Evolutionary conservation across 768 basidiomycete species (phyloP).

Genomic region (Tephrocybe sp.): DNA sequence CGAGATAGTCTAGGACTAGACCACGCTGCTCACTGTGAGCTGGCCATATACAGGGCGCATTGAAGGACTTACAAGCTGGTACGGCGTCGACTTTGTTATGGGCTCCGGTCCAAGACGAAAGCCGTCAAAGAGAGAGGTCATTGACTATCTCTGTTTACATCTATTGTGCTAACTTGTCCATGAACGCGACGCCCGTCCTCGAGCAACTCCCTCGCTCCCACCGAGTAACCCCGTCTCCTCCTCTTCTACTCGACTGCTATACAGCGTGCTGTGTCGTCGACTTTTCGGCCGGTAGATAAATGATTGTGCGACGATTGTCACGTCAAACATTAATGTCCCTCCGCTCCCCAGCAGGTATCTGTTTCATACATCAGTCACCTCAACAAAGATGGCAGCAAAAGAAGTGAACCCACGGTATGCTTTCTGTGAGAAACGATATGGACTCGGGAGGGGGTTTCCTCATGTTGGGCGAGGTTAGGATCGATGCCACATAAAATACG

Average conservation of each 20-base stretch:
- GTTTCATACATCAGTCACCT: background rate
- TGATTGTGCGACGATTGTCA: slow-evolving; percentile 86
- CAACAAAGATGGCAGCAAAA: background rate
- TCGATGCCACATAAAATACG: slow-evolving; percentile 86
- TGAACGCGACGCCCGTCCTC: background rate
- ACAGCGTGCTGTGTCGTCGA: slow-evolving; percentile 33
- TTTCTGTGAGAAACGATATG: slow-evolving; percentile 69
- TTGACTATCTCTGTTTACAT: slow-evolving; percentile 1
- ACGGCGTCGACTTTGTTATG: slow-evolving; percentile 31
- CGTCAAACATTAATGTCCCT: slow-evolving; percentile 90
- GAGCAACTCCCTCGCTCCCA: background rate
- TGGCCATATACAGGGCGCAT: background rate
- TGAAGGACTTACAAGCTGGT: slow-evolving; percentile 38
- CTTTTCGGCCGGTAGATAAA: slow-evolving; percentile 65
- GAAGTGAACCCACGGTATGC: slow-evolving; percentile 86
- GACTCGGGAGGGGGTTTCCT: slow-evolving; percentile 57
- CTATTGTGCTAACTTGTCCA: slow-evolving; percentile 7
- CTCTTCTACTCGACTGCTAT: slow-evolving; percentile 33
- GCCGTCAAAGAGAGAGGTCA: slow-evolving; percentile 2
- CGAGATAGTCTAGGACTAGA: slow-evolving; percentile 75
- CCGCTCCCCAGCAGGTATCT: slow-evolving; percentile 90
- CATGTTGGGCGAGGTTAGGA: slow-evolving; percentile 72
- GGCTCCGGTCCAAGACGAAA: background rate
- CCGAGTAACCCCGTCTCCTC: slow-evolving; percentile 49
- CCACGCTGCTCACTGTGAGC: slow-evolving; percentile 42